Percentiles rank a stretch among this genome's conserved stretches.
Evolutionary conservation across 768 basidiomycete genomes (phyloP).

Genomic region (Leccinum truebloodii): DNA sequence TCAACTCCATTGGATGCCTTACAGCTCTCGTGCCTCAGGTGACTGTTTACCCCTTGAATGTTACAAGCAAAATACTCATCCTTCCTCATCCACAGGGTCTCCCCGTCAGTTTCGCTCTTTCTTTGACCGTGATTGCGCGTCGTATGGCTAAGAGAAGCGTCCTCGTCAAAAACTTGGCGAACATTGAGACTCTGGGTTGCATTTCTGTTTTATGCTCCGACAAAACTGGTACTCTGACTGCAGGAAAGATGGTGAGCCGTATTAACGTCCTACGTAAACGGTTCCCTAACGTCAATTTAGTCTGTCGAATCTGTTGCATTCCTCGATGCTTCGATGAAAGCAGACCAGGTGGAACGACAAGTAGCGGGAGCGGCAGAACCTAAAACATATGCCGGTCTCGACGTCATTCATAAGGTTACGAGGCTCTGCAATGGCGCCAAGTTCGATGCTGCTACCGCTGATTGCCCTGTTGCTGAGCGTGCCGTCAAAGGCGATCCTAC

Average conservation of each 20-base stretch:
- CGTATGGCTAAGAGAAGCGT: conserved; percentile 50
- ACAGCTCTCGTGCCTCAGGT: conserved; percentile 44
- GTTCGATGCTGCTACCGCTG: conserved; percentile 40
- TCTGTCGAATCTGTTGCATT: conserved; percentile 42
- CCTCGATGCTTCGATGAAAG: conserved; percentile 27
- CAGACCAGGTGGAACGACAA: conserved; percentile 15
- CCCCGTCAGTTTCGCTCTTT: conserved; percentile 47
- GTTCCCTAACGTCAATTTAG: conserved; percentile 21
- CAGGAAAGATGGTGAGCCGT: conserved; percentile 43
- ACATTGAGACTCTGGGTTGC: conserved; percentile 52
- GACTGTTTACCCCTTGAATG: neutral
- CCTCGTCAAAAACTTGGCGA: conserved; percentile 50
- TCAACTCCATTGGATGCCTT: conserved; percentile 39
- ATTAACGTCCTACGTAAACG: too few relatives aligned
- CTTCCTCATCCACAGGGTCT: conserved; percentile 28
- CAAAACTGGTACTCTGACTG: conserved; percentile 52
- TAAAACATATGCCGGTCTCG: conserved; percentile 17
- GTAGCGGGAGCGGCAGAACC: conserved; percentile 12
- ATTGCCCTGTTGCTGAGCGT: conserved; percentile 33
- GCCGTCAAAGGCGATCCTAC: conserved; percentile 48
- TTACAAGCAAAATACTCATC: neutral
- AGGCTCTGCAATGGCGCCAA: conserved; percentile 58
- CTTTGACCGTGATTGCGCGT: conserved; percentile 46
- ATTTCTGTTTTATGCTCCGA: conserved; percentile 55
- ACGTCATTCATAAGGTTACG: conserved; percentile 38